Conservation (phyloP, 1,284 basidiomycete genomes). For the Puccinia triticina region DNA sequence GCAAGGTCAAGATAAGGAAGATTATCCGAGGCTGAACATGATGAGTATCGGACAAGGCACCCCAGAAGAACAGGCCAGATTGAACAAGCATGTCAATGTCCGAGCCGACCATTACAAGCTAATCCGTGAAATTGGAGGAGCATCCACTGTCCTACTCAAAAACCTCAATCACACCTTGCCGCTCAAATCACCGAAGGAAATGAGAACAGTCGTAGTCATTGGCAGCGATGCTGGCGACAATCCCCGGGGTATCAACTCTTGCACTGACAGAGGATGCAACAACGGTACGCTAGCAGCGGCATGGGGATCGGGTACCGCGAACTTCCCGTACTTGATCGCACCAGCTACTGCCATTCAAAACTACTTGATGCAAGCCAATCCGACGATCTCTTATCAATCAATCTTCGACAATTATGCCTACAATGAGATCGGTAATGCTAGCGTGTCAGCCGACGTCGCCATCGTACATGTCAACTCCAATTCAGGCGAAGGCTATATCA, state of each 20-base stretch:
- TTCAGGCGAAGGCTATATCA: slow-evolving; percentile 50
- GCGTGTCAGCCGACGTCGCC: slow-evolving; percentile 28
- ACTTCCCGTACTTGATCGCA: slow-evolving; percentile 40
- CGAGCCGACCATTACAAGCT: slow-evolving; percentile 55
- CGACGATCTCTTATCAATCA: slow-evolving; percentile 24
- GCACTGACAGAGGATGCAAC: slow-evolving; percentile 43
- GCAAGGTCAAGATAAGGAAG: slow-evolving; percentile 42
- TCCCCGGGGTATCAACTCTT: slow-evolving; percentile 35
- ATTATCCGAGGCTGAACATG: slow-evolving; percentile 41
- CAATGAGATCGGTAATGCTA: slow-evolving; percentile 28
- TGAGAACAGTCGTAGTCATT: slow-evolving; percentile 41
- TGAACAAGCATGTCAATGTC: slow-evolving; percentile 54
- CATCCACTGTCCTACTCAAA: slow-evolving; percentile 56
- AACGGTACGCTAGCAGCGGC: slow-evolving; percentile 40
- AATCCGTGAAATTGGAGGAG: slow-evolving; percentile 55
- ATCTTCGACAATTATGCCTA: slow-evolving; percentile 37
- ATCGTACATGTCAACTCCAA: slow-evolving; percentile 47
- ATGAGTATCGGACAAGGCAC: slow-evolving; percentile 45
- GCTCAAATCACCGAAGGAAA: slow-evolving; percentile 51
- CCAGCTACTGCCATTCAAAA: slow-evolving; percentile 43
- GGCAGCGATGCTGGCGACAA: slow-evolving; percentile 48
- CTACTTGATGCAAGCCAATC: background rate
- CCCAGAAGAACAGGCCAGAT: slow-evolving; percentile 33
- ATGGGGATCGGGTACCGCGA: slow-evolving; percentile 49
- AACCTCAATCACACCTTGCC: slow-evolving; percentile 54